These are phyloP conservation scores for Isatis tinctoria DNA, from an alignment of 345 rosid species.

Conservation along the genomic window DNA sequence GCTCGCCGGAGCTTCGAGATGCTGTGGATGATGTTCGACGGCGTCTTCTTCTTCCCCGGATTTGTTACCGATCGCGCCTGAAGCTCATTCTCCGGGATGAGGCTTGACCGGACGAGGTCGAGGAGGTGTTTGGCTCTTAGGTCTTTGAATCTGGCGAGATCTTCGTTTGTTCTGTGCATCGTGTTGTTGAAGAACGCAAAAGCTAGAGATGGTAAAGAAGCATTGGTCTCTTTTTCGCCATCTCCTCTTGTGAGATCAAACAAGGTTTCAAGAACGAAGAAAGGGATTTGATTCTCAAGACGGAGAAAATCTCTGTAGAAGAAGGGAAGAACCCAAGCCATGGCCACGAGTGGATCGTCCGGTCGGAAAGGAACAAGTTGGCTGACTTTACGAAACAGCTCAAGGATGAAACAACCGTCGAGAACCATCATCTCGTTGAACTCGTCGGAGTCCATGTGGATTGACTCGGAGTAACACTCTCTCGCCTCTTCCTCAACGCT, in stretches of 20 bases:
- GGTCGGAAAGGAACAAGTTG: conserved; percentile 35
- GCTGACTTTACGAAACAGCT: conserved; percentile 55
- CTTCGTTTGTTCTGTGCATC: conserved; percentile 38
- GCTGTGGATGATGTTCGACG: conserved; percentile 46
- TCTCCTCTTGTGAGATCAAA: conserved; percentile 42
- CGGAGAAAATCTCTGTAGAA: conserved; percentile 53
- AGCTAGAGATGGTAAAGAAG: conserved; percentile 42
- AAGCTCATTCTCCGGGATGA: conserved; percentile 28
- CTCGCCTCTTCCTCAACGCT: conserved; percentile 46
- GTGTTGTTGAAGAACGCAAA: conserved; percentile 58
- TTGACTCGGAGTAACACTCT: conserved; percentile 64
- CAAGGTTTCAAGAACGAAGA: conserved; percentile 54
- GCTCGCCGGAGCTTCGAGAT: conserved; percentile 67
- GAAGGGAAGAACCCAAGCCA: conserved; percentile 73
- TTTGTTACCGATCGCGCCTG: conserved; percentile 10
- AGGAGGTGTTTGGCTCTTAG: conserved; percentile 56
- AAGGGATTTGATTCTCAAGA: conserved; percentile 61
- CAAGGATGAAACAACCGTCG: conserved; percentile 62
- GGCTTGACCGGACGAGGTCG: conserved; percentile 56
- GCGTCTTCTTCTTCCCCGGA: conserved; percentile 8
- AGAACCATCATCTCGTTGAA: conserved; percentile 72
- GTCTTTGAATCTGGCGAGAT: conserved; percentile 27
- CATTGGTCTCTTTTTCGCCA: conserved; percentile 25
- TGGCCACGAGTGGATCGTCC: conserved; percentile 64
- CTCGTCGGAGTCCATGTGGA: conserved; percentile 36